These are phyloP conservation scores for Rhododendron kiyosumense DNA, from an alignment of 148 eudicot species.

Conservation along the genomic window DNA sequence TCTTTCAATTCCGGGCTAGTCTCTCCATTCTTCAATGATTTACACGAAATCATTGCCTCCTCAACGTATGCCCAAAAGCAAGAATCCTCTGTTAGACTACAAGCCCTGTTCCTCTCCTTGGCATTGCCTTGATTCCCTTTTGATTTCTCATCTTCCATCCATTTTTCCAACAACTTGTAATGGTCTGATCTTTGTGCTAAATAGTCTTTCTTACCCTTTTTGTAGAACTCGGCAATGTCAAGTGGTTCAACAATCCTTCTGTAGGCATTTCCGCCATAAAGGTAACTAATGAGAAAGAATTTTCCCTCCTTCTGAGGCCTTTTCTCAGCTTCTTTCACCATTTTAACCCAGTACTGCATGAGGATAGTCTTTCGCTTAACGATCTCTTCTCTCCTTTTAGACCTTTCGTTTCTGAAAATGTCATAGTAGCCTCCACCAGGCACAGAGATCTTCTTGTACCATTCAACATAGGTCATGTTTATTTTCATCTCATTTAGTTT, in stretches of 20 bases:
- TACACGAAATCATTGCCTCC: slow-evolving; percentile 24
- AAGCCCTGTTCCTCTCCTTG: slow-evolving; percentile 7
- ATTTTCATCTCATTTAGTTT: slow-evolving; percentile 24
- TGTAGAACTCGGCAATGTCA: slow-evolving; percentile 32
- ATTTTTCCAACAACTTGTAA: slow-evolving; percentile 24
- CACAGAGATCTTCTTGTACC: slow-evolving; percentile 19
- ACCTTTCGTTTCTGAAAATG: slow-evolving; percentile 6
- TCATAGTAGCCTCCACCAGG: slow-evolving; percentile 23
- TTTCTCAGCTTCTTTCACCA: slow-evolving; percentile 23
- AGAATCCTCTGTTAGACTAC: slow-evolving; percentile 32
- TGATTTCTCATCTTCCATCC: slow-evolving; percentile 14
- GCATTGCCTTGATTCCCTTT: background rate
- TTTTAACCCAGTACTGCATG: slow-evolving; percentile 18
- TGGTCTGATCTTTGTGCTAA: slow-evolving; percentile 21
- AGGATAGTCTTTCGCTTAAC: slow-evolving; percentile 14
- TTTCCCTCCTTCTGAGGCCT: slow-evolving; percentile 20
- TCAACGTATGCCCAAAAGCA: slow-evolving; percentile 41
- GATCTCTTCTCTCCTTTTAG: background rate
- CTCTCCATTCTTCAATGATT: background rate
- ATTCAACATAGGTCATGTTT: slow-evolving; percentile 23
- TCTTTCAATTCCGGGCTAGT: background rate
- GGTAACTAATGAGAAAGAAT: background rate
- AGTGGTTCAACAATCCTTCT: slow-evolving; percentile 36
- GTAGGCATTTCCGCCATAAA: slow-evolving; percentile 20
- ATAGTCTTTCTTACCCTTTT: slow-evolving; percentile 20